These are phyloP conservation scores for Clohesyomyces aquaticus DNA, from an alignment of 495 filamentous ascomycete genomes.

Conservation along the genomic window DNA sequence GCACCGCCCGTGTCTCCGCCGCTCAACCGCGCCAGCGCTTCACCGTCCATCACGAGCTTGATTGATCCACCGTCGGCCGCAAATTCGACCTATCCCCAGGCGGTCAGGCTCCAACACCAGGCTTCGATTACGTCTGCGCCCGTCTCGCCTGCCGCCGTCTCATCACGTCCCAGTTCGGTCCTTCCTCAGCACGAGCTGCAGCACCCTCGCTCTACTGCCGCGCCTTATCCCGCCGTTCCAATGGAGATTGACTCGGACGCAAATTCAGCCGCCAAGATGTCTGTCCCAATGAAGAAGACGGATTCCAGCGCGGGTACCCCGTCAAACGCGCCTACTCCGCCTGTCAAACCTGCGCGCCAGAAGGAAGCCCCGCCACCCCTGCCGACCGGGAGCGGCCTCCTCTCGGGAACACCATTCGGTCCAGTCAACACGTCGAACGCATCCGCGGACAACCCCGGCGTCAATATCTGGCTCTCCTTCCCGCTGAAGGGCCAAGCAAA, in stretches of 20 bases:
- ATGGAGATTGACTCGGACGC: slow-evolving; percentile 44
- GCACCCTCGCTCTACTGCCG: slow-evolving; percentile 4
- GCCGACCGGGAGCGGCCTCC: slow-evolving; percentile 68
- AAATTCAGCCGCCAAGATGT: slow-evolving; percentile 13
- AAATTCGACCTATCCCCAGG: slow-evolving; percentile 34
- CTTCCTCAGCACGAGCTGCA: slow-evolving; percentile 27
- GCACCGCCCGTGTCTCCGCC: slow-evolving; percentile 61
- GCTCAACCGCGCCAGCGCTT: slow-evolving; percentile 72
- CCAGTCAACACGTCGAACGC: slow-evolving; percentile 47
- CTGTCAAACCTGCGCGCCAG: slow-evolving; percentile 59
- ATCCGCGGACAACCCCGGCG: slow-evolving; percentile 59
- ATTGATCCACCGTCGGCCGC: slow-evolving; percentile 71
- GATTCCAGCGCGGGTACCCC: slow-evolving; percentile 54
- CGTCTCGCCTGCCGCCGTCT: slow-evolving; percentile 35
- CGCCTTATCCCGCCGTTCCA: slow-evolving; percentile 15
- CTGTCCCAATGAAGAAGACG: slow-evolving; percentile 45
- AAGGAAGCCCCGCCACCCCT: slow-evolving; percentile 60
- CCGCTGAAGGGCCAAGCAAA: slow-evolving; percentile 78
- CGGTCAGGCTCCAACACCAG: slow-evolving; percentile 36
- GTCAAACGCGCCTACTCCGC: slow-evolving; percentile 59
- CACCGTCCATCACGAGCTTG: slow-evolving; percentile 85
- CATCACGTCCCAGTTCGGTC: slow-evolving; percentile 21
- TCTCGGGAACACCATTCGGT: slow-evolving; percentile 64
- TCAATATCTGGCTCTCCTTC: slow-evolving; percentile 83
- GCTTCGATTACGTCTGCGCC: slow-evolving; percentile 41